Evolutionary conservation across 352 stramenopile species (phyloP), one percentile per base, ranked within the genome.

Genomic region (Phytophthora tubulina): DNA sequence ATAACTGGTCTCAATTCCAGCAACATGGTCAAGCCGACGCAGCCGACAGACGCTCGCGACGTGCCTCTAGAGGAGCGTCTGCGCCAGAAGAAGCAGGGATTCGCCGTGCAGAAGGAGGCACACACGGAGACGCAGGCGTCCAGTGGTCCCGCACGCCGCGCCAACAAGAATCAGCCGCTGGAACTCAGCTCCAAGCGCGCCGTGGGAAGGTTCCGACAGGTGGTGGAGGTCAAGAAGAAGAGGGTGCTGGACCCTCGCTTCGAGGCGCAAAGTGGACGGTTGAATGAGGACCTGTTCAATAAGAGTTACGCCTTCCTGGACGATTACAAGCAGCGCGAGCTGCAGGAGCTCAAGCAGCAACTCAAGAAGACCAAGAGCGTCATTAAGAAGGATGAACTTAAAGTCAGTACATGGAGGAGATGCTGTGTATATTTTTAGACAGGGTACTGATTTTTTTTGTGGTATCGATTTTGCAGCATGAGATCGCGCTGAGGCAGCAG

Each of bases 261-360:
- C 53, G 91, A 97, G 59, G 76, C 82, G 8, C 80, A 90, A 30
- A 88, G 81, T 42, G 90, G 91, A 17, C 93, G 94, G 8, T 70
- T 97, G 17, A 97, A 98, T 42, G 90, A 97, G 42, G 90, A 97
- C 49, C 71, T 97, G 32, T 97, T 96, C 68, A 61, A 71, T 50
- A 97, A 96, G 67, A 89, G 89, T 45, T 98, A 98, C 61, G 79
- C 84, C 0, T 98, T 98, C 58, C 49, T 98, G 53, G 86, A 97
- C 48, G 90, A 95, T 11, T 96, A 97, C 72, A 96, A 95, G 76
- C 73, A 96, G 79, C 62, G 57, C 4, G 93, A 98, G 73, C 79
- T 98, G 48, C 65, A 94, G 59, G 87, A 92, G n/a, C 68, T 97
- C 6, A 93, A 93, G 76, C 84, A 92, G 54, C 79, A 95, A 69